Conservation (phyloP, 2,329 filamentous ascomycete species). For the Sclerotinia glacialis region DNA sequence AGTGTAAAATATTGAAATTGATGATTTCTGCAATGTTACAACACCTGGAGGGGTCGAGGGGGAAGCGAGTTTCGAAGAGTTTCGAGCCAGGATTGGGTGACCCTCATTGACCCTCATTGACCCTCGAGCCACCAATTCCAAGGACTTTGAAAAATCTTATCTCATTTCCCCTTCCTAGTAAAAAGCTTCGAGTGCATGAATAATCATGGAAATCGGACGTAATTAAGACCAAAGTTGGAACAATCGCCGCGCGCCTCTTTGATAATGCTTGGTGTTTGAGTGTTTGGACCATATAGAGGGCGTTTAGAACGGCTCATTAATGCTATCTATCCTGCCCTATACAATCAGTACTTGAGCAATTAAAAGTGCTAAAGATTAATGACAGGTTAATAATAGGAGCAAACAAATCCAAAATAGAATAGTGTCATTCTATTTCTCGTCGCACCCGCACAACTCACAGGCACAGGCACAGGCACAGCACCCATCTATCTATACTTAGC, state of each 20-base stretch:
- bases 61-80: conserved; percentile 24
- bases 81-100: conserved; percentile 17
- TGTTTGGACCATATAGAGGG: conserved; percentile 18
- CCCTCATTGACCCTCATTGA: conserved; percentile 6
- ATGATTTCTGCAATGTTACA: conserved; percentile 24
- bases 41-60: conserved; percentile 13
- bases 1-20: conserved; percentile 17
- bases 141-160: conserved; percentile 13
- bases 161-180: not conserved
- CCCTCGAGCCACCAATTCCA: conserved; percentile 18
- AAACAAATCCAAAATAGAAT: conserved; percentile 6
- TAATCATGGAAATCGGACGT: conserved; percentile 15
- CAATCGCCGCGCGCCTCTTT: conserved; percentile 22
- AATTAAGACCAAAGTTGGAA: conserved; percentile 20
- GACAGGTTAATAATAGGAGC: conserved; percentile 21
- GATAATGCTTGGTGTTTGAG: conserved; percentile 1
- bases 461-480: not conserved
- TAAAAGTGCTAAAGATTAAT: not conserved
- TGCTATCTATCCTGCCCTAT: not conserved
- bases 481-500: conserved; percentile 13
- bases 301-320: conserved; percentile 8
- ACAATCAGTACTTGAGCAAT: not conserved
- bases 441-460: conserved; percentile 8
- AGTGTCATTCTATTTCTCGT: not conserved
- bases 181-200: conserved; percentile 19